Base-by-base conservation (phyloP, 2,329 filamentous ascomycete species). In the Pezicula neosporulosa region DNA sequence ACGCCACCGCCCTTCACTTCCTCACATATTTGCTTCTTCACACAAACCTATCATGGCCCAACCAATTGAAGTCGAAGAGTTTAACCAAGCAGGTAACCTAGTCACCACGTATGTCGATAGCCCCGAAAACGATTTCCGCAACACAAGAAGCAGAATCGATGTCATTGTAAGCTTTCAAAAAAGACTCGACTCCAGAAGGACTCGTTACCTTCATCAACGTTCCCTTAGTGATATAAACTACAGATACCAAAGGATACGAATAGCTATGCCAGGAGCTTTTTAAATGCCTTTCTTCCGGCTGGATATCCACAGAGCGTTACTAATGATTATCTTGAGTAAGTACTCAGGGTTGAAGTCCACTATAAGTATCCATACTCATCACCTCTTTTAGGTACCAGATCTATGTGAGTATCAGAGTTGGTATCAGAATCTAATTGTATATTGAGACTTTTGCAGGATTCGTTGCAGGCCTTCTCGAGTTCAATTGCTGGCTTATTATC, bases 281-380 rank as follows among this genome's bases (percentile, higher is more conserved):
- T 85, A 10, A 77, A 82, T 57, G 75, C 86, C 6, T 89, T 89
- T 61, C 70, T 89, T 3, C 86, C 86, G 1, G 77, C 80, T 2
- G 86, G 86, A 12, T 89, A 84, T 68, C 86, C 86, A 3, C 76
- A 84, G 42, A 87, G 82, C 58, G 86, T 89, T 36, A 86, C 80
- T n/a, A 72, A 80, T 35, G 86, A 89, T 66, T 89, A 89, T 67
- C 68, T 85, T 12, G 75, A 81, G 82, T 87, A 57, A 63, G 75
- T 70, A 9, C 18, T 56, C 41, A 36, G 27, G 6, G 4, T 41
- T 38, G 3, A 6, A 15, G 16, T 15, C n/a, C 37, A 28, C 12
- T 19, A 46, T 41, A 50, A n/a, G 18, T 30, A 24, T 50, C 47
- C 37, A n/a, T 50, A 51, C 47, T 18, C 38, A 51, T 44, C n/a